Evolutionary conservation across 2,329 filamentous ascomycete genomes (phyloP).

Genomic region (Basipetospora sp.): DNA sequence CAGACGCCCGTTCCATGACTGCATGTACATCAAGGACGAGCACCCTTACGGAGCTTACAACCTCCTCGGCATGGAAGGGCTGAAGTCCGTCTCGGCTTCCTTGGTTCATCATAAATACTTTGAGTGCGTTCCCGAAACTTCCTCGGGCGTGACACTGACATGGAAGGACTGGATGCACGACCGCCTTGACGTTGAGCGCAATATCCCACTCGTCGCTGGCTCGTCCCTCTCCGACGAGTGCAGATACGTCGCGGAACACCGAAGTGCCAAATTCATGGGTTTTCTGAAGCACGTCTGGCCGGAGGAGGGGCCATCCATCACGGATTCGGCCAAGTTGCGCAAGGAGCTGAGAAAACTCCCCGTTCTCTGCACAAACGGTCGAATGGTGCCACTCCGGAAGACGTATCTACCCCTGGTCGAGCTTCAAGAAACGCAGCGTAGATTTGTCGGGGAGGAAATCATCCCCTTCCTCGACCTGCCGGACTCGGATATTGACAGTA

Average conservation of each 20-base stretch:
- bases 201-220: background rate
- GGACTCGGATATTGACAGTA: background rate
- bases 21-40: slow-evolving; percentile 1
- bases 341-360: background rate
- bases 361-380: background rate
- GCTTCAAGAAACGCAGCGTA: background rate
- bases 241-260: background rate
- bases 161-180: background rate
- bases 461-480: background rate
- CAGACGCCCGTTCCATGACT: background rate
- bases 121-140: background rate
- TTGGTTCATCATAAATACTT: background rate
- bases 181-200: background rate
- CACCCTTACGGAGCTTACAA: slow-evolving; percentile 1
- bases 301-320: background rate
- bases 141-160: background rate
- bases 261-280: background rate
- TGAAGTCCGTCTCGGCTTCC: background rate
- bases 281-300: background rate
- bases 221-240: background rate
- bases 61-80: background rate
- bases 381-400: background rate
- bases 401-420: background rate
- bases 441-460: background rate
- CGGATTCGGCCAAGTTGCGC: background rate